Conservation (phyloP, 2,329 filamentous ascomycete genomes). For the Neophaeococcomyces mojaviensis region DNA sequence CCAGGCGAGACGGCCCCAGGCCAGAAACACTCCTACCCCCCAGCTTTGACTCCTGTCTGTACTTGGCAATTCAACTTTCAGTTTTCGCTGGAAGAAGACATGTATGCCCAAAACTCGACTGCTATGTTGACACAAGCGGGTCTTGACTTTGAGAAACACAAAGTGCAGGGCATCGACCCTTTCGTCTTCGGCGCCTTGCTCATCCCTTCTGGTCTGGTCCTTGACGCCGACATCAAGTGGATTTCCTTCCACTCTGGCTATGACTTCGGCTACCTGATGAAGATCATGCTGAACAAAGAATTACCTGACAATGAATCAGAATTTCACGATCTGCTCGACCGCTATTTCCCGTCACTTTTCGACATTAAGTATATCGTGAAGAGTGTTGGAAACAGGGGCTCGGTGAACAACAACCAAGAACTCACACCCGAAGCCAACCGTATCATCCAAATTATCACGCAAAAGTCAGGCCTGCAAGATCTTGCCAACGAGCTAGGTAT, state of each 20-base stretch:
- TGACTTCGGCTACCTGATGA: constrained; percentile 95
- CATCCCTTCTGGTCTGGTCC: constrained; percentile 84
- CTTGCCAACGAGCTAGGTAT: constrained; percentile 90
- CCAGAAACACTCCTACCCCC: constrained; percentile 45
- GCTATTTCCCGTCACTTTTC: constrained; percentile 88
- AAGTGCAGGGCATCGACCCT: constrained; percentile 84
- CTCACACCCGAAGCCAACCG: constrained; percentile 59
- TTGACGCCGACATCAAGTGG: constrained; percentile 85
- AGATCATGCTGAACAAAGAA: constrained; percentile 68
- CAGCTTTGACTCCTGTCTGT: constrained; percentile 29
- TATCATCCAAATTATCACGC: constrained; percentile 75
- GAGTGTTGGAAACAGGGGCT: constrained; percentile 65
- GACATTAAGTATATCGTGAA: constrained; percentile 98
- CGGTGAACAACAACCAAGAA: constrained; percentile 57
- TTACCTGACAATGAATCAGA: constrained; percentile 83
- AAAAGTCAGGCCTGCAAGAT: constrained; percentile 86
- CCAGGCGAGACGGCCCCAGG: constrained; percentile 55
- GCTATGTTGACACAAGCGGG: constrained; percentile 82
- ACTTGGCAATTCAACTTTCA: constrained; percentile 97
- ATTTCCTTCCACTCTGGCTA: constrained; percentile 97
- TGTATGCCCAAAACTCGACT: constrained; percentile 95
- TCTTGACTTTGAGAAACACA: constrained; percentile 80
- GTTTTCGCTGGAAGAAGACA: constrained; percentile 88
- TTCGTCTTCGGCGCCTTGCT: constrained; percentile 80
- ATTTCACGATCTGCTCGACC: constrained; percentile 80